Conservation (phyloP, 148 eudicot genomes). For the Oxyria digyna region DNA sequence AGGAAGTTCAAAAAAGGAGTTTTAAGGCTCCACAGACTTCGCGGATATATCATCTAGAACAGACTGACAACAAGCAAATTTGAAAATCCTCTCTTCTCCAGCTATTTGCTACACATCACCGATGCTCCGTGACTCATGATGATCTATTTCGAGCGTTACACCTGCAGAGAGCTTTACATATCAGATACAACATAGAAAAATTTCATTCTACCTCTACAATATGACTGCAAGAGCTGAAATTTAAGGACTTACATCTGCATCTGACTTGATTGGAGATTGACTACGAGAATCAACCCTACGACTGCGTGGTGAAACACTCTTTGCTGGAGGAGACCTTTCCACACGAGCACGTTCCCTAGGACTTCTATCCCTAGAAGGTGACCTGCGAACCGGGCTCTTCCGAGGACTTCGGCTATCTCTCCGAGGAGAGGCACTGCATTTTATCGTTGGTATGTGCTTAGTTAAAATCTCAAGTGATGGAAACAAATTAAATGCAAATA, state of each 20-base stretch:
- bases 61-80: slow-evolving; percentile 12
- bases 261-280: slow-evolving; percentile 69
- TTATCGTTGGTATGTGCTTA: background rate
- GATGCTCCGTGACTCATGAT: background rate
- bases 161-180: slow-evolving; percentile 20
- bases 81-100: slow-evolving; percentile 15
- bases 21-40: slow-evolving; percentile 15
- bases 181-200: background rate
- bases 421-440: slow-evolving; percentile 26
- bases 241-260: slow-evolving; percentile 58
- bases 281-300: slow-evolving; percentile 57
- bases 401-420: slow-evolving; percentile 24
- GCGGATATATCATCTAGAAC: slow-evolving; percentile 15
- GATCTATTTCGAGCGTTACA: slow-evolving; percentile 11
- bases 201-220: background rate
- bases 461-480: background rate
- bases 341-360: slow-evolving; percentile 29
- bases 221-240: background rate
- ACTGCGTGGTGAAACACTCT: slow-evolving; percentile 19
- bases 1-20: slow-evolving; percentile 27
- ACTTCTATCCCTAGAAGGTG: slow-evolving; percentile 41
- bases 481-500: background rate
- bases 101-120: background rate
- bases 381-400: slow-evolving; percentile 24
- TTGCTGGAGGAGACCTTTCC: slow-evolving; percentile 44